Base-by-base conservation (phyloP, 768 basidiomycete species). In the Rhodocollybia butyracea region DNA sequence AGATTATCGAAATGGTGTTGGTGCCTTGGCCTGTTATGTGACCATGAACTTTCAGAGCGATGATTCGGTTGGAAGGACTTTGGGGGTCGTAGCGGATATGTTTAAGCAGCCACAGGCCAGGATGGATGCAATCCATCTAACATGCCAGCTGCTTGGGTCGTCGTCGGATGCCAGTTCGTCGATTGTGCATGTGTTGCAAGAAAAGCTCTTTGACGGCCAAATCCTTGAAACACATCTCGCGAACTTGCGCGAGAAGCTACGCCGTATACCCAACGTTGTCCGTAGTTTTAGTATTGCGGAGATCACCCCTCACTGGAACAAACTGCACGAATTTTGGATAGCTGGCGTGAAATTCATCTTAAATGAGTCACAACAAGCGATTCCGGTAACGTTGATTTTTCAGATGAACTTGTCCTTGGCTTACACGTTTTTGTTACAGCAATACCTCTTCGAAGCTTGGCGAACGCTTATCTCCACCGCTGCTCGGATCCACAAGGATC, bases 381-480 rank as follows among this genome's bases (percentile, higher is more conserved):
- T 61, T 34, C 61, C 63, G 21, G 75, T 74, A 26, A 60, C 48
- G 54, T 54, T 30, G 31, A 29, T 27, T 30, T 21, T 46, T 47
- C 11, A 50, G 21, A 22, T 54, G 8, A 30, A 8, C 12, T 47
- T 48, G 30, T 46, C n/a, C 21, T 11, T 7, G 24, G 39, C 50
- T 56, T 38, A 58, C 21, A 21, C 47, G 10, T 7, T 58, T 30
- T 22, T 55, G 22, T 26, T 58, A 36, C 59, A 59, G 26, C 59
- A 82, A 81, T 57, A 65, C 13, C 66, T 83, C 24, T 43, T 80
- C 3, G 63, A 69, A 40, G 66, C 73, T 1, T 88, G 86, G 86
- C 74, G 80, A 57, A 75, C 79, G 0, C 71, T 88, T 17, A 67
- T 88, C n/a, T 74, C 83, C 24, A 76, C 68, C 17, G 77, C 75